phyloP scores from a whole-genome alignment of 768 basidiomycete species.

The Boletus patriciae region DNA sequence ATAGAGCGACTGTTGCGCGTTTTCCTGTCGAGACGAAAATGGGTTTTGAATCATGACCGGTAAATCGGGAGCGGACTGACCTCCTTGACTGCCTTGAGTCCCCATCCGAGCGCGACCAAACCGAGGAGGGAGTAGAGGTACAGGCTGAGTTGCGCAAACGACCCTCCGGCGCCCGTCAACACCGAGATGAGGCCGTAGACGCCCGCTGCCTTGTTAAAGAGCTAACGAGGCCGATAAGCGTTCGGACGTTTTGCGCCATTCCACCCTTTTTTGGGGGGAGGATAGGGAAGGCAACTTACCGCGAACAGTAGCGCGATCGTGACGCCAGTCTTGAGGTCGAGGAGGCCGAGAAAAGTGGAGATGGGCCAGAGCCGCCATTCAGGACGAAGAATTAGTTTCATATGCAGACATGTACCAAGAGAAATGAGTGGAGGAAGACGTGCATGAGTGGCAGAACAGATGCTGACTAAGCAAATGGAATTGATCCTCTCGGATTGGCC shows the following conservation, averaged over 20 bases:
- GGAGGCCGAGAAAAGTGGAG: conserved; percentile 76
- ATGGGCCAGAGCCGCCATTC: conserved; percentile 85
- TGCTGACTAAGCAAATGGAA: conserved; percentile 19
- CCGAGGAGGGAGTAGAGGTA: conserved; percentile 91
- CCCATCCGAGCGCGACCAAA: conserved; percentile 82
- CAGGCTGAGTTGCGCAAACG: conserved; percentile 87
- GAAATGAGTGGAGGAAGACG: not conserved
- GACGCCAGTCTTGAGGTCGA: conserved; percentile 95
- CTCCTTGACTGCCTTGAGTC: conserved; percentile 78
- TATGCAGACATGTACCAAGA: conserved; percentile 40
- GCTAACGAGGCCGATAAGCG: conserved; percentile 39
- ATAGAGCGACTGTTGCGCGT: conserved; percentile 77
- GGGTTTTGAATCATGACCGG: conserved; percentile 8
- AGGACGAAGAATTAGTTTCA: conserved; percentile 81
- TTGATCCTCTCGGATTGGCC: no score
- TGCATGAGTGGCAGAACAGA: not conserved
- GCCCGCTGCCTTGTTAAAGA: conserved; percentile 97
- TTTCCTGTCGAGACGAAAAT: conserved; percentile 60
- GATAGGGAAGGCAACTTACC: conserved; percentile 46
- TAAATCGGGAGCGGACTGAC: conserved; percentile 45
- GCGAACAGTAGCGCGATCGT: conserved; percentile 87
- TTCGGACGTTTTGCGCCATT: not conserved
- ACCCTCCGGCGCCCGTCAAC: conserved; percentile 86
- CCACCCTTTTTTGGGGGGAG: not conserved
- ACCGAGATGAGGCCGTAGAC: conserved; percentile 94